These are phyloP conservation scores for Skeletonema potamos DNA, from an alignment of 108 stramenopile genomes.

Conservation along the genomic window DNA sequence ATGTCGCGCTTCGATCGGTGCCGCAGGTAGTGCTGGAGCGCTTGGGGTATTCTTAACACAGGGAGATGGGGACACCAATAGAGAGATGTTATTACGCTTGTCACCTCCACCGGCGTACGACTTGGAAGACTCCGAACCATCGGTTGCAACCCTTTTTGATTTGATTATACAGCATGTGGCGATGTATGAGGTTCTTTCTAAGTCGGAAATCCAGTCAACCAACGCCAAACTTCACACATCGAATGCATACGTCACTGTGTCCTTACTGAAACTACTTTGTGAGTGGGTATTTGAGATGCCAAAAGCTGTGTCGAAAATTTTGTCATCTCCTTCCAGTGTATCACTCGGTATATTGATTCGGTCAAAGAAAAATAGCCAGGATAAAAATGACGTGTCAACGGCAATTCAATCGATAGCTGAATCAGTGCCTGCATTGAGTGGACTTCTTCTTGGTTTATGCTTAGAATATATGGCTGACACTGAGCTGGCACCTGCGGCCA, in stretches of 20 bases:
- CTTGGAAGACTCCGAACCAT: slow-evolving; percentile 3
- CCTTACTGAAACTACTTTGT: slow-evolving; percentile 52
- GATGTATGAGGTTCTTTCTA: slow-evolving; percentile 4
- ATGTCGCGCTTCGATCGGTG: slow-evolving; percentile 48
- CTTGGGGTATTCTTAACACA: slow-evolving; percentile 55
- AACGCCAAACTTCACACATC: slow-evolving; percentile 22
- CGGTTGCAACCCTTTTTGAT: slow-evolving; percentile 32
- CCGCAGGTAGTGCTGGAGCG: slow-evolving; percentile 63
- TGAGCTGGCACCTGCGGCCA: slow-evolving; percentile 22
- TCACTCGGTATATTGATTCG: slow-evolving; percentile 37
- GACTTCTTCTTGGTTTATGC: slow-evolving; percentile 66
- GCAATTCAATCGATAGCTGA: not conserved
- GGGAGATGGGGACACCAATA: slow-evolving; percentile 56
- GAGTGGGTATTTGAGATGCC: slow-evolving; percentile 68
- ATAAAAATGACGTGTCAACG: not conserved
- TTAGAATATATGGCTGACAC: slow-evolving; percentile 55
- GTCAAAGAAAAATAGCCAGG: slow-evolving; percentile 5
- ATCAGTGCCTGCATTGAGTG: slow-evolving; percentile 42
- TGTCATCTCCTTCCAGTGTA: slow-evolving; percentile 52
- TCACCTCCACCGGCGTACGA: slow-evolving; percentile 26
- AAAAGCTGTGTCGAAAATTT: slow-evolving; percentile 52
- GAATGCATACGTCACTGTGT: slow-evolving; percentile 19
- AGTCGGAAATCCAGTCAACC: not conserved
- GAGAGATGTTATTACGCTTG: slow-evolving; percentile 66
- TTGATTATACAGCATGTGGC: slow-evolving; percentile 42